Evolutionary conservation across 495 filamentous ascomycete genomes (phyloP).

Genomic region (Aspergillus incahuasiensis): DNA sequence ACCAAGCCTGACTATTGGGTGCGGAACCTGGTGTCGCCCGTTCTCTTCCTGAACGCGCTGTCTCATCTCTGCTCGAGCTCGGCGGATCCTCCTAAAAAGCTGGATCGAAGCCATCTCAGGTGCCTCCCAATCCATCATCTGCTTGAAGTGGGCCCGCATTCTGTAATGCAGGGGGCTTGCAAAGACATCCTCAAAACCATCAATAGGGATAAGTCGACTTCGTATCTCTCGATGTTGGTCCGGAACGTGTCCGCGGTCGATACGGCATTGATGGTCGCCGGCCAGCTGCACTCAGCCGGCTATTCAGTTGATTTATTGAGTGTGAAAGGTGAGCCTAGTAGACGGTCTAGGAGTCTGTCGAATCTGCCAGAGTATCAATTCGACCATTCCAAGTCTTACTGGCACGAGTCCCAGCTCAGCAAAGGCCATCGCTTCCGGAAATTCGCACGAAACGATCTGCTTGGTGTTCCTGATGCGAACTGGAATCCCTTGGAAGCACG

Average conservation of each 20-base stretch:
- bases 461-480: constrained; percentile 45
- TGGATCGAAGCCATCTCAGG: constrained; percentile 6
- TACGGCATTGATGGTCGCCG: constrained; percentile 16
- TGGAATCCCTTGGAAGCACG: constrained; percentile 43
- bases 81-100: constrained; percentile 1
- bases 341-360: constrained; percentile 26
- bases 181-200: constrained; percentile 28
- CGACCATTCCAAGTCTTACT: constrained; percentile 28
- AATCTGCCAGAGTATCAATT: constrained; percentile 42
- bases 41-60: constrained; percentile 11
- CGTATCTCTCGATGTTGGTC: constrained; percentile 24
- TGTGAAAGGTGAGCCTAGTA: constrained; percentile 19
- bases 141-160: constrained; percentile 51
- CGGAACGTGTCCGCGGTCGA: constrained; percentile 16
- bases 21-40: constrained; percentile 25
- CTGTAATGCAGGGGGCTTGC: constrained; percentile 40
- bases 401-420: neutral
- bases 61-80: neutral
- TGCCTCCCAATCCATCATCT: constrained; percentile 18
- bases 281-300: constrained; percentile 27
- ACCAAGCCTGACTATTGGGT: constrained; percentile 26
- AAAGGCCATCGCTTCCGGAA: neutral
- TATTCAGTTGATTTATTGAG: constrained; percentile 21
- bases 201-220: neutral
- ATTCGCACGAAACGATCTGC: constrained; percentile 37